Evolutionary conservation across 768 basidiomycete genomes (phyloP).

Genomic region (Psilocybe subaeruginosa): DNA sequence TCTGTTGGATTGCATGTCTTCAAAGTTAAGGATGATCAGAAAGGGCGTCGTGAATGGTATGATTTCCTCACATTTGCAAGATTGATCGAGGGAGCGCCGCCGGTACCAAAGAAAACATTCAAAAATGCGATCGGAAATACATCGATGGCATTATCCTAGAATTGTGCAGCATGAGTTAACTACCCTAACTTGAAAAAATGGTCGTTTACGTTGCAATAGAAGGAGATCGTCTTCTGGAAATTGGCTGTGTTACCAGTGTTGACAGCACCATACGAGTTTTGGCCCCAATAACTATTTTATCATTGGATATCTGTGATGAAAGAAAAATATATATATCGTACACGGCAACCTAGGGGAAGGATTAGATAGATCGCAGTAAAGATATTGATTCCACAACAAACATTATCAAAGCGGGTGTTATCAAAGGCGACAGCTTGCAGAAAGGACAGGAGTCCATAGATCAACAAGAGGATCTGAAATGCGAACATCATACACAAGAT

Average conservation of each 20-base stretch:
- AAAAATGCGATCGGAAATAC: conserved; percentile 74
- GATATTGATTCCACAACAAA: conserved; percentile 31
- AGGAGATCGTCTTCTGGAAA: conserved; percentile 63
- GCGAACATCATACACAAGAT: conserved; percentile 14
- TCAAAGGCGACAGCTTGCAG: conserved; percentile 45
- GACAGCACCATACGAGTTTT: conserved; percentile 72
- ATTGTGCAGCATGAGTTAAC: not conserved
- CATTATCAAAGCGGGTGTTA: conserved; percentile 64
- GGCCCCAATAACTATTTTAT: conserved; percentile 66
- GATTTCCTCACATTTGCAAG: conserved; percentile 59
- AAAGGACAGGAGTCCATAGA: conserved; percentile 8
- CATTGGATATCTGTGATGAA: not conserved
- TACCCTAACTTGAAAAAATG: not conserved
- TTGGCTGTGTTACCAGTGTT: conserved; percentile 48
- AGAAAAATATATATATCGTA: conserved; percentile 27
- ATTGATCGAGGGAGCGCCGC: conserved; percentile 65
- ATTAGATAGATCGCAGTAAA: conserved; percentile 1
- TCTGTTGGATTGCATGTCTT: conserved; percentile 66
- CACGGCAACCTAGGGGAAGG: conserved; percentile 52
- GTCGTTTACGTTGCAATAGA: conserved; percentile 59
- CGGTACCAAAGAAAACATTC: conserved; percentile 64
- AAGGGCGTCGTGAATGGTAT: not conserved
- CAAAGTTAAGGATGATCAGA: not conserved
- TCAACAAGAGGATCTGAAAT: not conserved
- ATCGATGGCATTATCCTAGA: conserved; percentile 66